These are phyloP conservation scores for Malbranchea zuffiana DNA, from an alignment of 2,329 filamentous ascomycete genomes.

Conservation along the genomic window DNA sequence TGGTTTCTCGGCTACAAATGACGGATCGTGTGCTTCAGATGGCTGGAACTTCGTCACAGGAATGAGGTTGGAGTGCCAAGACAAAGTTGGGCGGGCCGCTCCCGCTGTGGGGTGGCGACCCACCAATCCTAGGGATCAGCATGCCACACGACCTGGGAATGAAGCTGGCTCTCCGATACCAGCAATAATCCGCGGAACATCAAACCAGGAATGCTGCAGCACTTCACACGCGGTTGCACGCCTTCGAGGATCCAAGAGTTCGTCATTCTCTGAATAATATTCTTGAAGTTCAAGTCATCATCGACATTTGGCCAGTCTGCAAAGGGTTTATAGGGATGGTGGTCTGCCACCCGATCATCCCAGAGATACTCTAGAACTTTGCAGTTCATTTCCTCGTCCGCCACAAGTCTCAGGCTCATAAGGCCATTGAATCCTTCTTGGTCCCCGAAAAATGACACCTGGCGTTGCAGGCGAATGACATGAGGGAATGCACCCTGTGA, in stretches of 20 bases:
- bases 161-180: too few species aligned
- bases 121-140: too few species aligned
- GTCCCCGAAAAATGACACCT: constrained; percentile 40
- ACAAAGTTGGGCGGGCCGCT: too few species aligned
- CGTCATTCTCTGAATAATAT: constrained; percentile 21
- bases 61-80: too few species aligned
- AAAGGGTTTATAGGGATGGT: constrained; percentile 27
- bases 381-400: constrained; percentile 24
- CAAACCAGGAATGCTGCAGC: constrained; percentile 24
- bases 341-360: constrained; percentile 23
- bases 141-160: too few species aligned
- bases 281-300: constrained; percentile 21
- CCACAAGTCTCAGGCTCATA: constrained; percentile 25
- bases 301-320: constrained; percentile 21
- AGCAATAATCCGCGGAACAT: too few species aligned
- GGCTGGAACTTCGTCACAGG: too few species aligned
- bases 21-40: too few species aligned
- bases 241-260: constrained; percentile 22
- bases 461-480: constrained; percentile 34
- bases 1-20: too few species aligned
- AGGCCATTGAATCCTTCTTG: constrained; percentile 32
- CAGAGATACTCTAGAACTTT: constrained; percentile 25
- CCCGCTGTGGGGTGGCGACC: too few species aligned
- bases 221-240: constrained; percentile 22
- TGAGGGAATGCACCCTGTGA: constrained; percentile 26